Percentiles rank a stretch among this genome's conserved stretches.
Evolutionary conservation across 208 protist species (phyloP).

Genomic region (Acanthamoeba polyphaga): DNA sequence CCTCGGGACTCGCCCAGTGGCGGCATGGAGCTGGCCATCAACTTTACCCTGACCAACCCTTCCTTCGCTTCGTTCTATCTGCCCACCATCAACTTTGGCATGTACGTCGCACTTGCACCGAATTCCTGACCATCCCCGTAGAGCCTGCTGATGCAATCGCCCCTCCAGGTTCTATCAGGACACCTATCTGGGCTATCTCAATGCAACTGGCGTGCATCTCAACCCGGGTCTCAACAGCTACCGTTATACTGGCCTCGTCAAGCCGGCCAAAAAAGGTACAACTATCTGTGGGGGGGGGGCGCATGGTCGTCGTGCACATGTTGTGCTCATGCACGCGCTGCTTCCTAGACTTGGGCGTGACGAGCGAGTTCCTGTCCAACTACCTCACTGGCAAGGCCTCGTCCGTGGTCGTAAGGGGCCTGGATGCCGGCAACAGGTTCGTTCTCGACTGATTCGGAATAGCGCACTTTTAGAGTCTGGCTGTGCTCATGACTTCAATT

Average conservation of each 20-base stretch:
- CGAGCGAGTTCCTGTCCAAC: constrained; percentile 33
- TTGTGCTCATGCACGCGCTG: too few species aligned
- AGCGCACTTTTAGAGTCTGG: background rate
- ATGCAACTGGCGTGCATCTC: constrained; percentile 35
- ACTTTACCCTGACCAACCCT: constrained; percentile 42
- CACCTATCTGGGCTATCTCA: constrained; percentile 59
- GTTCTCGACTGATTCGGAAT: background rate
- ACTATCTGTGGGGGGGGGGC: too few species aligned
- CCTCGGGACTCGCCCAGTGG: background rate
- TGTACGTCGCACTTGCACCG: background rate
- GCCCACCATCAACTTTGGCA: constrained; percentile 37
- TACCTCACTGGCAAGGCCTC: background rate
- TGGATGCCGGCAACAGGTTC: constrained; percentile 16
- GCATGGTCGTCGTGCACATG: too few species aligned
- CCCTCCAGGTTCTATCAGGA: background rate
- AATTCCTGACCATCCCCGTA: background rate
- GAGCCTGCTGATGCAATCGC: background rate
- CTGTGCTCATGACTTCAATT: too few species aligned
- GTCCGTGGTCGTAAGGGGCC: background rate
- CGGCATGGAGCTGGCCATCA: background rate
- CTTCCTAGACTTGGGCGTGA: constrained; percentile 5
- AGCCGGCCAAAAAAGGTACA: background rate
- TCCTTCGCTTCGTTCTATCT: constrained; percentile 49
- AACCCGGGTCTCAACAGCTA: constrained; percentile 6
- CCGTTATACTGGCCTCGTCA: background rate